These are phyloP conservation scores for Nematodospora valgi DNA, from an alignment of 805 yeast species.

Conservation along the genomic window DNA sequence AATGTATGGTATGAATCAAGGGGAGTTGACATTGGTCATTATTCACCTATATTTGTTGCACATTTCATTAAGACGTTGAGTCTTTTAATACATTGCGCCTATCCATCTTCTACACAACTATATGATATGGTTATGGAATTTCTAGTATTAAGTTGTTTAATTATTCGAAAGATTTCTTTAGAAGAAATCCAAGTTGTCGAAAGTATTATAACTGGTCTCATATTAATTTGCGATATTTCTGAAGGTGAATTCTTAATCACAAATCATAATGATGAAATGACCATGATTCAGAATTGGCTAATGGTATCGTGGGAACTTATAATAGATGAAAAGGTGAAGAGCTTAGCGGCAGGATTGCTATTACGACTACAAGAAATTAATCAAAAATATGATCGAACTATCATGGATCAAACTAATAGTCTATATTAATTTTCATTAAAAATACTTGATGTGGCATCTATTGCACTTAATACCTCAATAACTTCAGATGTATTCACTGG, in stretches of 20 bases:
- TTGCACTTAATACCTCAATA: constrained; percentile 6
- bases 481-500: constrained; percentile 4
- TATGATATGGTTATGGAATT: constrained; percentile 58
- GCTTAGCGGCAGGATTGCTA: constrained; percentile 39
- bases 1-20: constrained; percentile 44
- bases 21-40: constrained; percentile 44
- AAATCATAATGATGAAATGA: constrained; percentile 18
- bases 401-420: constrained; percentile 29
- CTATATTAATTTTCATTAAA: constrained; percentile 15
- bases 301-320: constrained; percentile 29
- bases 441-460: constrained; percentile 5
- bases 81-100: constrained; percentile 53
- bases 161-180: constrained; percentile 14
- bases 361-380: constrained; percentile 23
- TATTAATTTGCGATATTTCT: constrained; percentile 31
- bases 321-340: constrained; percentile 34
- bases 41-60: constrained; percentile 49
- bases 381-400: constrained; percentile 24
- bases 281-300: constrained; percentile 25
- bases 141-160: constrained; percentile 30
- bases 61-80: constrained; percentile 61
- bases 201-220: constrained; percentile 34
- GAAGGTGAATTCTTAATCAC: constrained; percentile 25
- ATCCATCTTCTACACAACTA: constrained; percentile 50
- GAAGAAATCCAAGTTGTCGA: constrained; percentile 36